Base-by-base conservation (phyloP, 106 monocot genomes). In the Apostasia shenzhenica region DNA sequence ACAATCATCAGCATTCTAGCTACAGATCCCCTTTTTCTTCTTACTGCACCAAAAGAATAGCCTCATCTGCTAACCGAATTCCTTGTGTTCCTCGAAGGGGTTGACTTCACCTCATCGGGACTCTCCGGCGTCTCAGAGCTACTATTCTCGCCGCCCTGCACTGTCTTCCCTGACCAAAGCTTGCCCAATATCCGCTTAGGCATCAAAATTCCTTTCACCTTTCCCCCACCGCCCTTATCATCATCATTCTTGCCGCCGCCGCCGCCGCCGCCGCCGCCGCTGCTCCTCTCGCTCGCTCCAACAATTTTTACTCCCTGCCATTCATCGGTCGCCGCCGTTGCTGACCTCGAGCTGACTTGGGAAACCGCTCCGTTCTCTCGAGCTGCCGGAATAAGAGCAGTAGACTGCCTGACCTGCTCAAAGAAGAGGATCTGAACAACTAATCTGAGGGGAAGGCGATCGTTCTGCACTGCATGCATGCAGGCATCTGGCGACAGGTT, bases 341-440 rank as follows among this genome's bases (percentile, higher is more conserved):
- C 60, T 1, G 61, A 68, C 11, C 67, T 67, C 1, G 68, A 75
- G 48, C 52, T 68, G 3, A 67, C 75, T 3, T 57, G 54, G 61
- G 72, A 72, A 11, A 40, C 40, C 4, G 26, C 62, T 52, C 73
- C 62, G 8, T 72, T 72, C 1, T 72, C 72, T 45, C 51, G 63
- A 47, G 73, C 37, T 8, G 56, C 55, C 1, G 56, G 26, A 5
- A 64, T 55, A 5, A 40, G 65, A 6, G 0, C 11, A 47, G 56
- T 14, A 10, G 63, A 51, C 42, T 54, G 47, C 14, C 76, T 64
- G 59, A 82, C 4, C 72, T 92, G 92, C 73, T 92, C 88, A 57
- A 92, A 85, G 73, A 82, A 92, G 71, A 92, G 85, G 74, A 92
- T 80, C 63, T 86, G 92, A n/a, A 88, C 92, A 3, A 88, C 81